Percentiles rank a stretch among this genome's conserved stretches.
These are phyloP conservation scores for Fusarium sp. DNA, from an alignment of 2,329 filamentous ascomycete genomes.

Conservation along the genomic window DNA sequence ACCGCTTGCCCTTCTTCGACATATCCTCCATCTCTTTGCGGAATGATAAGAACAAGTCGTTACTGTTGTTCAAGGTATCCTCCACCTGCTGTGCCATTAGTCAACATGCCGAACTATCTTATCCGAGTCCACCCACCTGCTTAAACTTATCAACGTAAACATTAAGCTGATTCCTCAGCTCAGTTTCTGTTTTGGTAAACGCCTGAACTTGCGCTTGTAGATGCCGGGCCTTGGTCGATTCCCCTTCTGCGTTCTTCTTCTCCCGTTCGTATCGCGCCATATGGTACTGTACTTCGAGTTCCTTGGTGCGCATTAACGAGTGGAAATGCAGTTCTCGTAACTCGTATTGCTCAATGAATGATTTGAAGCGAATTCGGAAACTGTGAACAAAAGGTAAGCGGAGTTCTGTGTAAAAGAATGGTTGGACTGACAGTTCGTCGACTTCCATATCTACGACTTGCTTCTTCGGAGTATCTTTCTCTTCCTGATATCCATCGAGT, in stretches of 20 bases:
- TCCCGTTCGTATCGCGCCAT: slow-evolving; percentile 90
- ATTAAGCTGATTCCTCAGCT: slow-evolving; percentile 93
- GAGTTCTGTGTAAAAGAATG: background rate
- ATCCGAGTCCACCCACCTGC: slow-evolving; percentile 74
- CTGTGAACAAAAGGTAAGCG: slow-evolving; percentile 57
- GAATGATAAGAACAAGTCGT: slow-evolving; percentile 96
- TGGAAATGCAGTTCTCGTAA: slow-evolving; percentile 94
- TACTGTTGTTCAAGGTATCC: slow-evolving; percentile 98
- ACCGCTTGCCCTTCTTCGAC: slow-evolving; percentile 97
- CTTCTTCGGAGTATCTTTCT: slow-evolving; percentile 84
- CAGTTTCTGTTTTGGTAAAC: slow-evolving; percentile 95
- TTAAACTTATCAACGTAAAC: slow-evolving; percentile 99
- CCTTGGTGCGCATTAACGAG: slow-evolving; percentile 90
- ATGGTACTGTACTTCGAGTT: slow-evolving; percentile 93
- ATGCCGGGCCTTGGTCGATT: slow-evolving; percentile 82
- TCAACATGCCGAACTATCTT: slow-evolving; percentile 37
- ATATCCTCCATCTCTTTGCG: slow-evolving; percentile 99
- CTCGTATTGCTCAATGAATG: slow-evolving; percentile 96
- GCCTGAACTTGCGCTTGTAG: slow-evolving; percentile 93
- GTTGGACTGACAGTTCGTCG: slow-evolving; percentile 79
- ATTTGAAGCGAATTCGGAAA: slow-evolving; percentile 89
- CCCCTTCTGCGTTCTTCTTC: slow-evolving; percentile 86
- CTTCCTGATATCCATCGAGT: slow-evolving; percentile 87
- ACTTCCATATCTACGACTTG: slow-evolving; percentile 86
- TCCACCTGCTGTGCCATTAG: slow-evolving; percentile 76